Base-by-base conservation (phyloP, 352 stramenopile species). In the Globisporangium iwayamae region DNA sequence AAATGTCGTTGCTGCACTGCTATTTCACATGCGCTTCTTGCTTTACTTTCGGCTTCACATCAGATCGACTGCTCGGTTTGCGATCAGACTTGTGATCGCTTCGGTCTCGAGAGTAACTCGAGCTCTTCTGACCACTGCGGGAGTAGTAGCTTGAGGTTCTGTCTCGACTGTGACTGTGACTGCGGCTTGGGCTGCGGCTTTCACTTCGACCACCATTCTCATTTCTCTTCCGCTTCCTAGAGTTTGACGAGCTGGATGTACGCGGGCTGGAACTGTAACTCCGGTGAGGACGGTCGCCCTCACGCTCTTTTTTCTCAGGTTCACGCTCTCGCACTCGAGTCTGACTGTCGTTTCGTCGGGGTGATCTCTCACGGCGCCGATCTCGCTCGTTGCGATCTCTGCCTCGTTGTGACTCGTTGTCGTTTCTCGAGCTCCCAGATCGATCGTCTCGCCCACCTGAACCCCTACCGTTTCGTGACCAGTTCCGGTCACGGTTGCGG, bases 171-270 rank as follows among this genome's bases (percentile, higher is more conserved):
- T 70, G 56, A 47, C 76, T 85, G 61, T 73, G 72, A 50, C 71
- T 82, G n/a, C 67, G 81, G 41, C 69, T 86, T 39, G 71, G 72
- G 18, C 70, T 84, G 0, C 68, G 74, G 66, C 77, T 87, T 41
- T 63, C 68, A 7, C 55, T 70, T 11, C 73, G 73, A 25, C 62
- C 66, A 30, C 52, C 46, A 50, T 60, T 82, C 58, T 74, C 70
- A 32, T 62, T 74, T 62, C 71, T 72, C 52, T 76, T 83, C 25
- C 73, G 75, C 54, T 82, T 87, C 45, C 39, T 69, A 30, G 76
- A 69, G 32, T 73, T 71, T 56, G 64, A 69, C 45, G 68, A 74
- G 13, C 34, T 65, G 54, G 73, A 67, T 16, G 73, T 47, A 28
- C 67, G 56, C 25, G 60, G 58, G 36, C 74, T 80, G 32, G 69